Evolutionary conservation across 2,329 filamentous ascomycete species (phyloP).

Genomic region (Colletotrichum plurivorum): DNA sequence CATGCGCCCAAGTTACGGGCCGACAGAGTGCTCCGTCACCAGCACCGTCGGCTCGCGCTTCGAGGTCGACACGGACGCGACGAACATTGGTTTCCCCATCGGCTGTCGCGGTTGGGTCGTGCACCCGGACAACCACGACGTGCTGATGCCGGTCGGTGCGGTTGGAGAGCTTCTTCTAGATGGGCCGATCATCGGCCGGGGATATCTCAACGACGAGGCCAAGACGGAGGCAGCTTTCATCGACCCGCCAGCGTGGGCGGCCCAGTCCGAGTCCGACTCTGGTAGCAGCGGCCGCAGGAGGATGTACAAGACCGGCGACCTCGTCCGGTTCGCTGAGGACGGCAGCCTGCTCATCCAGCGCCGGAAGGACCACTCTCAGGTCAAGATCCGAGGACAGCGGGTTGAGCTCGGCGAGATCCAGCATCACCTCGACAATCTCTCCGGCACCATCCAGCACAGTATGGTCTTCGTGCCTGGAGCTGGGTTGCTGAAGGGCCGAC

Average conservation of each 20-base stretch:
- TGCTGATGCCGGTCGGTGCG: constrained; percentile 28
- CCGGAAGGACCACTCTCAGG: constrained; percentile 42
- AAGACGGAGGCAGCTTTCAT: constrained; percentile 24
- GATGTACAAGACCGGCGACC: constrained; percentile 40
- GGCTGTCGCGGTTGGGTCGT: constrained; percentile 46
- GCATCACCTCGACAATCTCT: constrained; percentile 15
- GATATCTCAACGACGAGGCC: constrained; percentile 29
- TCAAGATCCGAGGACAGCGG: constrained; percentile 42
- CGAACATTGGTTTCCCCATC: constrained; percentile 45
- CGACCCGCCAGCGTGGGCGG: constrained; percentile 12
- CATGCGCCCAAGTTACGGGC: constrained; percentile 47
- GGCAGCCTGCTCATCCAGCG: constrained; percentile 35
- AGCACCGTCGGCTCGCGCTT: constrained; percentile 50
- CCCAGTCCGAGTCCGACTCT: background rate
- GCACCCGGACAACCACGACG: constrained; percentile 39
- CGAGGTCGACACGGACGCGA: constrained; percentile 2
- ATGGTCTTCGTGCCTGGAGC: constrained; percentile 3
- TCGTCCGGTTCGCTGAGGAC: constrained; percentile 32
- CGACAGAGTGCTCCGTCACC: constrained; percentile 43
- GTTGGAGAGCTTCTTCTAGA: constrained; percentile 36
- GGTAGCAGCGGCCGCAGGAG: background rate
- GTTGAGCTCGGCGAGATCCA: constrained; percentile 36
- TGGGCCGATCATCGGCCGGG: constrained; percentile 21
- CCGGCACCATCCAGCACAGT: background rate
- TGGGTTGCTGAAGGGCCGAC: background rate